These are phyloP conservation scores for Aspergillus sclerotioniger DNA, from an alignment of 495 filamentous ascomycete genomes.

Conservation along the genomic window DNA sequence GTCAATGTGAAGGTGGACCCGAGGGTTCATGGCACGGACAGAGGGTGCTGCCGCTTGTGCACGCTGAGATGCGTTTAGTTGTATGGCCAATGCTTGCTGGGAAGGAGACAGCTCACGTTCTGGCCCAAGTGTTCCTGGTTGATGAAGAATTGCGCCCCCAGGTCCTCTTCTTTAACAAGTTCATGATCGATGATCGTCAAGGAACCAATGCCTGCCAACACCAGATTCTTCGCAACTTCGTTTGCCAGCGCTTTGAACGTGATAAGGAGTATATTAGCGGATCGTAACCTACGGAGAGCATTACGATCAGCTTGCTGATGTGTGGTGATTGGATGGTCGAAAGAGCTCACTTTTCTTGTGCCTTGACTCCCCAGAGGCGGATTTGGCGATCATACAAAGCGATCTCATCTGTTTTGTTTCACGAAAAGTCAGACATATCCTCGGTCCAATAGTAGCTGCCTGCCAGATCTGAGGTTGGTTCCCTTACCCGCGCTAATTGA, in stretches of 20 bases:
- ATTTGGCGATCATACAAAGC: slow-evolving; percentile 98
- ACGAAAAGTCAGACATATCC: slow-evolving; percentile 5
- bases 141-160: slow-evolving; percentile 88
- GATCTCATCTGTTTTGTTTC: slow-evolving; percentile 71
- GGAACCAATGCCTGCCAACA: slow-evolving; percentile 88
- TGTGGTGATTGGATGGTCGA: not conserved
- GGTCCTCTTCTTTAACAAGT: slow-evolving; percentile 71
- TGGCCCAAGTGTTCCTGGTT: slow-evolving; percentile 68
- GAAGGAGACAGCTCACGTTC: slow-evolving; percentile 52
- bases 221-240: slow-evolving; percentile 97
- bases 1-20: slow-evolving; percentile 74
- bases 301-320: slow-evolving; percentile 6
- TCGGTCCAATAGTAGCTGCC: not conserved
- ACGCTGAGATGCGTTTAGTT: slow-evolving; percentile 48
- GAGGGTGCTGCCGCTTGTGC: slow-evolving; percentile 78
- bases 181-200: slow-evolving; percentile 86
- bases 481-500: slow-evolving; percentile 54
- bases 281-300: slow-evolving; percentile 64
- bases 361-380: slow-evolving; percentile 95
- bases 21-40: slow-evolving; percentile 83
- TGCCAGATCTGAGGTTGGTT: not conserved
- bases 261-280: slow-evolving; percentile 86
- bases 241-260: slow-evolving; percentile 87
- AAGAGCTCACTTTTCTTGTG: slow-evolving; percentile 68
- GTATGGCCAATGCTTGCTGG: not conserved